These are phyloP conservation scores for Centella asiatica DNA, from an alignment of 129 eudicot species.

Conservation along the genomic window DNA sequence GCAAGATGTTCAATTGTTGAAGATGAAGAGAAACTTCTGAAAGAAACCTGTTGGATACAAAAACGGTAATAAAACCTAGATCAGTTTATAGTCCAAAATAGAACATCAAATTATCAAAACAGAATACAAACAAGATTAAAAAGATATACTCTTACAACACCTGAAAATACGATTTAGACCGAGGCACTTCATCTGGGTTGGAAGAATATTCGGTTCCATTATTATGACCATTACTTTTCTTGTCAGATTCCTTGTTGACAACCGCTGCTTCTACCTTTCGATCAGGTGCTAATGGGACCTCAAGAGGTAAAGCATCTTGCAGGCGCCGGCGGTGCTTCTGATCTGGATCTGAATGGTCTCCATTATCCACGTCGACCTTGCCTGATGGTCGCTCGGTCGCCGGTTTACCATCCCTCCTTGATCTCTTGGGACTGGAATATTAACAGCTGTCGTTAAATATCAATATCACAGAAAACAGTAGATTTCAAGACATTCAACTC, in stretches of 20 bases:
- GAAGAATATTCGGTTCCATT: conserved; percentile 45
- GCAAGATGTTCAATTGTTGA: conserved; percentile 6
- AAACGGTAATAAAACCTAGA: conserved; percentile 1
- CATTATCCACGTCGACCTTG: conserved; percentile 25
- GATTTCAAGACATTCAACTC: not conserved
- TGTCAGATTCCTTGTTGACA: conserved; percentile 32
- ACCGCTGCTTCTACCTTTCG: conserved; percentile 28
- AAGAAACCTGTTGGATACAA: conserved; percentile 13
- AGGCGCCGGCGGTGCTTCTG: conserved; percentile 40
- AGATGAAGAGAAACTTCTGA: conserved; percentile 15
- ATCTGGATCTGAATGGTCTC: conserved; percentile 38
- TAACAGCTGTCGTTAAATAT: not conserved
- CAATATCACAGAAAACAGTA: not conserved
- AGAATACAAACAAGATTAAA: not conserved
- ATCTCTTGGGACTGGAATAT: conserved; percentile 58
- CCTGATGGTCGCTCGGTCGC: conserved; percentile 38
- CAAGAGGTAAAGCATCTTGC: conserved; percentile 47
- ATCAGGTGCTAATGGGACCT: conserved; percentile 25
- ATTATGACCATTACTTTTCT: conserved; percentile 26
- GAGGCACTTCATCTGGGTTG: conserved; percentile 32
- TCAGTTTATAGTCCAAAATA: not conserved
- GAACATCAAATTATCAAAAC: not conserved
- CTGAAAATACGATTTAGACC: conserved; percentile 54
- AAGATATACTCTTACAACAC: conserved; percentile 18
- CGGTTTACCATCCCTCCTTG: conserved; percentile 53